These are phyloP conservation scores for Pythium oligandrum DNA, from an alignment of 352 stramenopile species.

Conservation along the genomic window DNA sequence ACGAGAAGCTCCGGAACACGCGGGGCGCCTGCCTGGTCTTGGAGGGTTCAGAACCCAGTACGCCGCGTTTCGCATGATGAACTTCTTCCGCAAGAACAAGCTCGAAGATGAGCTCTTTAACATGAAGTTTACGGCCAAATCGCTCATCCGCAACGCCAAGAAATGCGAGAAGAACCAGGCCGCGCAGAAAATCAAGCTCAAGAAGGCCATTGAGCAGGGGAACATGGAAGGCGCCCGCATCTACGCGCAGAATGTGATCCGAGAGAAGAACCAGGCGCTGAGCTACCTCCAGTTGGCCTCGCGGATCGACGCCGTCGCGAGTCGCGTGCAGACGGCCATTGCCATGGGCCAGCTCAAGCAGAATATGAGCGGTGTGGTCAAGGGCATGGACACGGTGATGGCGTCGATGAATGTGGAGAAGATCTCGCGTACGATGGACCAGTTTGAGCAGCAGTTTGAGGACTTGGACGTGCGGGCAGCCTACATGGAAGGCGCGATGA, in stretches of 20 bases:
- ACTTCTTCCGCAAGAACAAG: conserved; percentile 83
- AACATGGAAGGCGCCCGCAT: conserved; percentile 98
- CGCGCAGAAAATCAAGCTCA: conserved; percentile 92
- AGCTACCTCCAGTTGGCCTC: conserved; percentile 95
- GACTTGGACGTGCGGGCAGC: conserved; percentile 97
- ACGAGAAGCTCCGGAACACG: background rate
- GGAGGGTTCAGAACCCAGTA: background rate
- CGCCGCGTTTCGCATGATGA: conserved; percentile 33
- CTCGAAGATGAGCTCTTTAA: conserved; percentile 88
- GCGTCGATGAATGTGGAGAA: conserved; percentile 97
- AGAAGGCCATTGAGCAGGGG: conserved; percentile 94
- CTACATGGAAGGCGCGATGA: conserved; percentile 99
- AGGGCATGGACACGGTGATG: conserved; percentile 96
- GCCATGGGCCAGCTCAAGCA: conserved; percentile 92
- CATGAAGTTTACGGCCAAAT: conserved; percentile 89
- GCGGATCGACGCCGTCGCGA: conserved; percentile 95
- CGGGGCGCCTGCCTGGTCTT: background rate
- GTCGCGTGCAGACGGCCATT: conserved; percentile 95
- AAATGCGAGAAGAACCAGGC: conserved; percentile 99
- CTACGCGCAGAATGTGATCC: conserved; percentile 92
- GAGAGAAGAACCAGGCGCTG: conserved; percentile 86
- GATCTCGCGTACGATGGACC: conserved; percentile 96
- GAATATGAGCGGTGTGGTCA: conserved; percentile 96
- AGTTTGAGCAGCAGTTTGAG: conserved; percentile 99
- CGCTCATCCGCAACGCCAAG: conserved; percentile 88